Base-by-base conservation (phyloP, 1,284 basidiomycete species). In the Sporisorium exsertum region DNA sequence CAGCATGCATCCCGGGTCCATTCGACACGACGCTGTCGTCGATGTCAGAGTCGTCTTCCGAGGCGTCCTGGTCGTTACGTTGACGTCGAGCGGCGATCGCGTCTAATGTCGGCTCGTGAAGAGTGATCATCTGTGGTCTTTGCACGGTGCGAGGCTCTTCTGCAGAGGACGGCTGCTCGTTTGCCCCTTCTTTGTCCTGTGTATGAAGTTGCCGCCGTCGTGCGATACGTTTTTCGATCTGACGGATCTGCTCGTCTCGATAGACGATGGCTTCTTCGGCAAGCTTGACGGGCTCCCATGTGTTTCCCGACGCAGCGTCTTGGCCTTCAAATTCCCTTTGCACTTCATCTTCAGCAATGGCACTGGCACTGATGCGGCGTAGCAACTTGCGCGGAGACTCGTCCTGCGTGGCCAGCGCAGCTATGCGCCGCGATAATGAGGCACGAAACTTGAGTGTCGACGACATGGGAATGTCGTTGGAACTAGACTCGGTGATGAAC, bases 351-450 rank as follows among this genome's bases (percentile, higher is more conserved):
- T 80, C 77, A 16, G 69, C 80, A 46, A 72, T 77, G 1, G 67
- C 72, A 5, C 75, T 72, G 24, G 80, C 80, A 45, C 72, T 79
- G 64, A 76, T 80, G 37, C 67, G 65, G 24, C 80, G 64, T 7
- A 81, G 53, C 37, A 80, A 56, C 58, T 80, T 81, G 47, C 75
- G 60, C 12, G 80, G 80, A 3, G 78, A 80, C 16, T 81, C 77
- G 33, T 29, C 59, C 24, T 57, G 57, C 51, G 50, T 50, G 27
- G 54, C 47, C 13, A 69, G 72, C 22, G 54, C 54, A 9, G 72
- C 62, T n/a, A 65, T 64, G 12, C 63, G 64, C 24, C 70, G 49
- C 29, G 71, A 67, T 3, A 73, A 45, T 5, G 65, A 73, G 6
- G 65, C 67, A 32, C 69, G 73, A 26, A 69, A 76, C 52, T 65